Evolutionary conservation across 768 basidiomycete genomes (phyloP), one percentile per base, ranked within the genome.

Genomic region (Agaricus bisporus): DNA sequence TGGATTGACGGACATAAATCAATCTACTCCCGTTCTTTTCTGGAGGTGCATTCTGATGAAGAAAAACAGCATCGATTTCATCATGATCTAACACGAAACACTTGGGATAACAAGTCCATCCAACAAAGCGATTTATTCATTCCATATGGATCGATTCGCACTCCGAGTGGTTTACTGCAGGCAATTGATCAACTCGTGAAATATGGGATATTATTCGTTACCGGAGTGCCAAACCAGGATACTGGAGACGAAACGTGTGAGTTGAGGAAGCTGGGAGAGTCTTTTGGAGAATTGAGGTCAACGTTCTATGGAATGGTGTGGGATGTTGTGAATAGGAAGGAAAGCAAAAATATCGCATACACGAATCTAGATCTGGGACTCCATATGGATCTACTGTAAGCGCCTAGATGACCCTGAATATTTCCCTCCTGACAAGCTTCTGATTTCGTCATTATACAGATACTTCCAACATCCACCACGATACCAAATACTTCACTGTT

Each of bases 251-350:
- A 77, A 25, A 68, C 66, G 0, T 93, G 91, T 64, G 86, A 86
- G 65, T 66, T 93, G 28, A 74, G 80, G 3, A 69, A 55, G n/a
- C 73, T 98, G 2, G 90, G 82, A 1, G 70, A 74, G 25, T 64
- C 62, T 20, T 88, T 98, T 60, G 88, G 91, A 5, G 80, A 90
- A 58, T 73, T 98, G 25, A 74, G 92, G 25, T 72, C 78, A 42
- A 98, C 94, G 8, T 95, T 98, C 66, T 99, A 99, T 60, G 95
- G 95, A 0, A 73, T 77, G 42, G 64, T 86, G 1, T 98, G 93
- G 92, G 83, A 97, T 65, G 95, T 98, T 25, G 81, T 82, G 70
- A 90, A 85, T 56, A 61, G 83, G 38, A 71, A 67, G 39, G 75
- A 90, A 51, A 88, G 88, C 62, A 79, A 75, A 59, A 99, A 99